Conservation (phyloP, 805 yeast genomes). For the Candida patagonica region DNA sequence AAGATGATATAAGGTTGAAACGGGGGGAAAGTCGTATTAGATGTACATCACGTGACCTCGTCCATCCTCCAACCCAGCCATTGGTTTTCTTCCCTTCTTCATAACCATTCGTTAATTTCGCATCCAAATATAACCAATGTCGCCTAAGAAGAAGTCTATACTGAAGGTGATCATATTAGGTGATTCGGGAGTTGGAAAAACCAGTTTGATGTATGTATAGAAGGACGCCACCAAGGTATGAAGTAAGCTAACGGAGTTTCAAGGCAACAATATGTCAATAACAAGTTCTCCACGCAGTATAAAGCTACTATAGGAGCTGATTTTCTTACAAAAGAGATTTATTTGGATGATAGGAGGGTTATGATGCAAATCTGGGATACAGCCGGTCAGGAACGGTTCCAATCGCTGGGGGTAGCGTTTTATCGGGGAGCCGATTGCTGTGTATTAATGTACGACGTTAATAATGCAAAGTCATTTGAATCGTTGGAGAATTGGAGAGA, state of each 20-base stretch:
- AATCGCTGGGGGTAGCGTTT: constrained; percentile 92
- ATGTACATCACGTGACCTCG: constrained; percentile 1
- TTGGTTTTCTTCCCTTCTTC: not conserved
- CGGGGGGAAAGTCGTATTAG: no score
- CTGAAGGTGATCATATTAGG: constrained; percentile 83
- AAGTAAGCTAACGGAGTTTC: not conserved
- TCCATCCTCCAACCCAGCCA: not conserved
- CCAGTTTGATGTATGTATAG: constrained; percentile 61
- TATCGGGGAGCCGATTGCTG: constrained; percentile 98
- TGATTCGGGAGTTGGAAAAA: constrained; percentile 96
- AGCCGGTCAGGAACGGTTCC: constrained; percentile 98
- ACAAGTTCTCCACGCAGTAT: constrained; percentile 89
- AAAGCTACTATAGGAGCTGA: constrained; percentile 98
- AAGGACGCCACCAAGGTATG: not conserved
- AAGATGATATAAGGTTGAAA: no score
- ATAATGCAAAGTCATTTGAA: constrained; percentile 88
- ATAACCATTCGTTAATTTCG: no score
- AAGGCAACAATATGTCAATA: constrained; percentile 83
- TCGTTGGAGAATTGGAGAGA: constrained; percentile 88
- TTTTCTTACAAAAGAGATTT: constrained; percentile 83
- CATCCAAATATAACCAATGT: constrained; percentile 1
- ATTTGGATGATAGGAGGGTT: constrained; percentile 73
- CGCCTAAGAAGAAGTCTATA: constrained; percentile 30
- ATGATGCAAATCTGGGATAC: constrained; percentile 91
- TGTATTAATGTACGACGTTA: constrained; percentile 90